These are phyloP conservation scores for Irpex lacteus DNA, from an alignment of 1,284 basidiomycete genomes.

Conservation along the genomic window DNA sequence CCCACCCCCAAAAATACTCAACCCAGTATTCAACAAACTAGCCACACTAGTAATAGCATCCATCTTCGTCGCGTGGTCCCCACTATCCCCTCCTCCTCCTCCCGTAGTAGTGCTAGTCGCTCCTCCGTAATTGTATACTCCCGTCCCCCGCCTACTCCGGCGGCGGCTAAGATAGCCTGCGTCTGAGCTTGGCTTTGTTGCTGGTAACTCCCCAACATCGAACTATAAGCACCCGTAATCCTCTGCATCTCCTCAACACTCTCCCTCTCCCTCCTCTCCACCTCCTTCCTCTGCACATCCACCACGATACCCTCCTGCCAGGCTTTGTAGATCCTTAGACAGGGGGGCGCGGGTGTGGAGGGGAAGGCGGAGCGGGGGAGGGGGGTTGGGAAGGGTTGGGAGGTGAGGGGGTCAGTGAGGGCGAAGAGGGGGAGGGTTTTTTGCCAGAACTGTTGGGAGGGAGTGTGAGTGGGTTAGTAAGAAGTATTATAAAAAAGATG, in stretches of 20 bases:
- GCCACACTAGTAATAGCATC: slow-evolving; percentile 6
- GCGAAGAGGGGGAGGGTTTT: background rate
- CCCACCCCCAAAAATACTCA: background rate
- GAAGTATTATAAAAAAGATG: background rate
- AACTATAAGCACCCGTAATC: no score
- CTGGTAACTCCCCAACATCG: background rate
- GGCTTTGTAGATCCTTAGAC: background rate
- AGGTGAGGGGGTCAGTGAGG: slow-evolving; percentile 5
- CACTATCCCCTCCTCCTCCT: background rate
- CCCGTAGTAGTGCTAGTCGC: background rate
- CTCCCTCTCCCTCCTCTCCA: background rate
- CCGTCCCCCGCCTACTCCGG: background rate
- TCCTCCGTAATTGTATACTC: background rate
- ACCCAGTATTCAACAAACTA: slow-evolving; percentile 1
- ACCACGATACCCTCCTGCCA: background rate
- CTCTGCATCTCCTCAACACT: background rate
- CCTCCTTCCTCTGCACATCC: background rate
- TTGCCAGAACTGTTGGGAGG: background rate
- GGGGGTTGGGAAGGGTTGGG: slow-evolving; percentile 7
- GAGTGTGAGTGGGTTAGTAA: no score
- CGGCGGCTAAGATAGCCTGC: background rate
- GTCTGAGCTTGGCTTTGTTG: background rate
- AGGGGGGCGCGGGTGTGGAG: background rate
- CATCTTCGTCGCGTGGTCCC: background rate
- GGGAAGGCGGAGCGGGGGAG: slow-evolving; percentile 6